These are phyloP conservation scores for Verticillium albo-atrum DNA, from an alignment of 2,329 filamentous ascomycete genomes.

Conservation along the genomic window DNA sequence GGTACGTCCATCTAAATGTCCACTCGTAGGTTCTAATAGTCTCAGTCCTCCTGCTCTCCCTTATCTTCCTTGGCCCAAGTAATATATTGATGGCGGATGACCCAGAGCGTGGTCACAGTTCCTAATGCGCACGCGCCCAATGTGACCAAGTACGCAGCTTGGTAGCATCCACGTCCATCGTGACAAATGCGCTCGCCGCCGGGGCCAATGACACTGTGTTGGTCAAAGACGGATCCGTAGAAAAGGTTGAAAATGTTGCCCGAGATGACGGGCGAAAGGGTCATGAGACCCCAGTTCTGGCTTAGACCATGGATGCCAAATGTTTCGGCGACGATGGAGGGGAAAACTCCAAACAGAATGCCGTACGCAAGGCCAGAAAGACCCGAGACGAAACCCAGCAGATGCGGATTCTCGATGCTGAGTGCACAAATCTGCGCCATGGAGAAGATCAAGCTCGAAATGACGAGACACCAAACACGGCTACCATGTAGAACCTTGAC, in stretches of 20 bases:
- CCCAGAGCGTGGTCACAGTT: slow-evolving; percentile 64
- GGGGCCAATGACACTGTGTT: slow-evolving; percentile 64
- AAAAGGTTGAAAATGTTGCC: slow-evolving; percentile 91
- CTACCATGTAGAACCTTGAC: slow-evolving; percentile 76
- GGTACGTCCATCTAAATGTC: too few relatives aligned
- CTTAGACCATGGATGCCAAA: slow-evolving; percentile 88
- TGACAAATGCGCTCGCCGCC: slow-evolving; percentile 70
- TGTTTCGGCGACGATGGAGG: slow-evolving; percentile 80
- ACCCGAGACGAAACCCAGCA: slow-evolving; percentile 72
- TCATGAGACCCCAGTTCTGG: slow-evolving; percentile 97
- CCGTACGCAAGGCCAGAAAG: slow-evolving; percentile 89
- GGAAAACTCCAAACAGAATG: slow-evolving; percentile 90
- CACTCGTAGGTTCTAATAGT: neutral
- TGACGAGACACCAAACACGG: slow-evolving; percentile 85
- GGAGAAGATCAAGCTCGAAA: slow-evolving; percentile 73
- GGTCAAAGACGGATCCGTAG: slow-evolving; percentile 81
- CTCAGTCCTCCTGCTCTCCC: slow-evolving; percentile 31
- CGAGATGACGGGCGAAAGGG: slow-evolving; percentile 77
- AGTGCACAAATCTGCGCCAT: slow-evolving; percentile 74
- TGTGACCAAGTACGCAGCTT: slow-evolving; percentile 74
- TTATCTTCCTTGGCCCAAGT: slow-evolving; percentile 30
- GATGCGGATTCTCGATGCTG: slow-evolving; percentile 69
- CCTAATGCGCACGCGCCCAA: slow-evolving; percentile 67
- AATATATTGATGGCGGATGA: slow-evolving; percentile 56
- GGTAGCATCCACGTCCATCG: slow-evolving; percentile 77